Evolutionary conservation across 1,284 basidiomycete genomes (phyloP).

Genomic region (Boletus calvinii): DNA sequence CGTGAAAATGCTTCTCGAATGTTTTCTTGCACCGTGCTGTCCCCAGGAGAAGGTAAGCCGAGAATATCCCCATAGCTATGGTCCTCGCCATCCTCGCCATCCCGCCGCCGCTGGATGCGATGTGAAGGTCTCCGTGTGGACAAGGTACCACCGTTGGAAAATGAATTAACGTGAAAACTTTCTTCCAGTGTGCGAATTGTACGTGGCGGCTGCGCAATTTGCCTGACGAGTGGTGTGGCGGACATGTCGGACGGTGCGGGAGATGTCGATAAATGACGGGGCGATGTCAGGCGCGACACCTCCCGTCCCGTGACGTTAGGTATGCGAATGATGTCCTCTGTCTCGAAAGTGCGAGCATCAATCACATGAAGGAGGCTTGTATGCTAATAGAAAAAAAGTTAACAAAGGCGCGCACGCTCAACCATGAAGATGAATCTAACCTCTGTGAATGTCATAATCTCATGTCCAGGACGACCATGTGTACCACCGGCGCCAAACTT

Average conservation of each 20-base stretch:
- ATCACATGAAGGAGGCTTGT: constrained; percentile 72
- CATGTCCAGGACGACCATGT: constrained; percentile 44
- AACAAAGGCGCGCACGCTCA: constrained; percentile 3
- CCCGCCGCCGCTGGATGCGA: constrained; percentile 28
- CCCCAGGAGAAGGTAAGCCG: constrained; percentile 56
- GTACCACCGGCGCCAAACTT: constrained; percentile 65
- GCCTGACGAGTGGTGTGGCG: constrained; percentile 15
- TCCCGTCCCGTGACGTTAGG: constrained; percentile 40
- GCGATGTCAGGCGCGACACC: constrained; percentile 16
- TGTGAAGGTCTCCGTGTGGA: constrained; percentile 22
- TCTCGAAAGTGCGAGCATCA: constrained; percentile 79
- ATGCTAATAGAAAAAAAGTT: constrained; percentile 47
- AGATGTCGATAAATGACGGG: constrained; percentile 19
- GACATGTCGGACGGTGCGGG: constrained; percentile 15
- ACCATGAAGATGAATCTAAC: constrained; percentile 39
- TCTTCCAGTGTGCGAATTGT: constrained; percentile 55
- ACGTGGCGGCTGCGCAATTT: constrained; percentile 28
- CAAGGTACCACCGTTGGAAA: constrained; percentile 13
- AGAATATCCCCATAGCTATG: constrained; percentile 42
- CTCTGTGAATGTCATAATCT: constrained; percentile 84
- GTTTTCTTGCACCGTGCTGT: constrained; percentile 58
- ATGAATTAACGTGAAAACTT: constrained; percentile 48
- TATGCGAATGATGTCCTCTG: constrained; percentile 66
- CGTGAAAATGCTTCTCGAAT: constrained; percentile 54
- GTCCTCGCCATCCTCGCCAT: constrained; percentile 36